These are phyloP conservation scores for Echites panduratus DNA, from an alignment of 257 asterid genomes.

Conservation along the genomic window DNA sequence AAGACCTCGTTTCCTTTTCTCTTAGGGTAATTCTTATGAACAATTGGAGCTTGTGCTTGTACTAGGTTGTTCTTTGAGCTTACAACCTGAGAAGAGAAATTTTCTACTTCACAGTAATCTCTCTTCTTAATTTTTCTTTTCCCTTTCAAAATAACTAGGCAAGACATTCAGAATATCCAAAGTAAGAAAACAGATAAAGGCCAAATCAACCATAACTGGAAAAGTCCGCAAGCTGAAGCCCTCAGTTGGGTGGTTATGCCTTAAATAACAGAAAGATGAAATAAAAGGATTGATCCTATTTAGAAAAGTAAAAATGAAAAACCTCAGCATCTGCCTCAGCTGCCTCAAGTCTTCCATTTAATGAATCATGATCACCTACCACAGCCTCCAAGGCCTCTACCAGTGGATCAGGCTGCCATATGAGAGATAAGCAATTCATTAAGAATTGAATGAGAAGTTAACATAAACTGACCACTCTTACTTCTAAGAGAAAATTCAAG, in stretches of 20 bases:
- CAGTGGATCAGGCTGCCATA: constrained; percentile 85
- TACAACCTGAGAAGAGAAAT: background rate
- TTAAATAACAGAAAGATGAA: background rate
- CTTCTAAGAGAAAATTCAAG: constrained; percentile 11
- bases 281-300: constrained; percentile 6
- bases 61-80: background rate
- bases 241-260: background rate
- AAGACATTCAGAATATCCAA: background rate
- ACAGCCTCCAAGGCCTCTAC: constrained; percentile 84
- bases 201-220: background rate
- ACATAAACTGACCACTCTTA: constrained; percentile 8
- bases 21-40: background rate
- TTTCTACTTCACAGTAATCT: background rate
- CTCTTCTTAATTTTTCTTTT: background rate
- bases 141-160: background rate
- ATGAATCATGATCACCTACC: constrained; percentile 56
- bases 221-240: background rate
- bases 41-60: background rate
- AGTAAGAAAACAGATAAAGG: background rate
- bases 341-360: constrained; percentile 62
- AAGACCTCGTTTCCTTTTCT: no score
- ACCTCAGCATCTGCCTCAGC: constrained; percentile 69
- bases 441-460: background rate
- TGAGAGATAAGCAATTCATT: constrained; percentile 5
- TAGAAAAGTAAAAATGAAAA: constrained; percentile 7